phyloP scores from a whole-genome alignment of 352 stramenopile genomes.

The Phytophthora podocarpi region DNA sequence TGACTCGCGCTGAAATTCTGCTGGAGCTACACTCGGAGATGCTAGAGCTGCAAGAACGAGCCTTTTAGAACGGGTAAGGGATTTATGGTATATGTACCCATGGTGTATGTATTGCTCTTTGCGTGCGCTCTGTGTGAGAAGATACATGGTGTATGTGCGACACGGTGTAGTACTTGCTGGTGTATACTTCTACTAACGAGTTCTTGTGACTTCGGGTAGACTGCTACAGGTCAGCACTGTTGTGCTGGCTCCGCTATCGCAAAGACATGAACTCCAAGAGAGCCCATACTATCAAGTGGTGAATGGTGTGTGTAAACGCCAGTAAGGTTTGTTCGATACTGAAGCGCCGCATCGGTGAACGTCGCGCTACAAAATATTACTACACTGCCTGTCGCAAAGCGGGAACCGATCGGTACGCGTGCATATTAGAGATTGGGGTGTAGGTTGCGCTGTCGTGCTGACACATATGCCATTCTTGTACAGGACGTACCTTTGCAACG shows the following conservation, averaged over 20 bases:
- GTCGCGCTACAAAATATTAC: conserved; percentile 6
- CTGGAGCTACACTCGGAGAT: conserved; percentile 13
- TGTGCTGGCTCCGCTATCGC: background rate
- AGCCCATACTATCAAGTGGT: conserved; percentile 14
- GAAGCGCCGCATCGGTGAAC: conserved; percentile 6
- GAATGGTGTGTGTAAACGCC: conserved; percentile 6
- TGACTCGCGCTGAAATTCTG: conserved; percentile 9
- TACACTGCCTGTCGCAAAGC: conserved; percentile 2
- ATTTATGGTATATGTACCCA: background rate
- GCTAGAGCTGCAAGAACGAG: background rate
- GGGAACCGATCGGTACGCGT: conserved; percentile 2
- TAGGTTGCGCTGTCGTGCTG: no score
- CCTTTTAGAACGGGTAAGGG: background rate
- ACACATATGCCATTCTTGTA: no score
- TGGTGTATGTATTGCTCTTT: no score
- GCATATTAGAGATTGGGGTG: no score
- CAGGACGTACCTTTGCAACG: no score
- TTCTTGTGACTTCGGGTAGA: no score
- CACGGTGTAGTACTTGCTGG: no score
- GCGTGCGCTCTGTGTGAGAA: no score
- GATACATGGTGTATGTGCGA: background rate
- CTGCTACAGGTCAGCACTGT: no score
- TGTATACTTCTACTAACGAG: no score
- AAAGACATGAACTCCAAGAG: background rate
- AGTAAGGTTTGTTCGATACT: conserved; percentile 7